Evolutionary conservation across 257 asterid species (phyloP).

Genomic region (Cruciata laevipes): DNA sequence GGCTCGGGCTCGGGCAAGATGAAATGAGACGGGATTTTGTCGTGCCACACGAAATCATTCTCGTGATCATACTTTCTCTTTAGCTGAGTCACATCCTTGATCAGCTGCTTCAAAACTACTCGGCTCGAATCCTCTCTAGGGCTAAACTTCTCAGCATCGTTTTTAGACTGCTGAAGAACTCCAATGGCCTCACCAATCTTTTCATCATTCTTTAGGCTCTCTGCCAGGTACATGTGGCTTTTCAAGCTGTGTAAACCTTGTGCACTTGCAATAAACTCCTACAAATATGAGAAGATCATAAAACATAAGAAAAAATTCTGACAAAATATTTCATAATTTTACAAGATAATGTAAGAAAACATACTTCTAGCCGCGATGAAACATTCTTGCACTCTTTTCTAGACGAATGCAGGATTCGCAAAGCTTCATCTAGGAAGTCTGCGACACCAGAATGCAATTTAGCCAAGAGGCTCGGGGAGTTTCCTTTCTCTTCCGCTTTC

Average conservation of each 20-base stretch:
- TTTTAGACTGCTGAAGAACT: constrained; percentile 39
- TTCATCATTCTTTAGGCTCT: constrained; percentile 38
- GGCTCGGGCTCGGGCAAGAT: constrained; percentile 39
- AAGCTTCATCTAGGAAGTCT: constrained; percentile 50
- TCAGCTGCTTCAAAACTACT: constrained; percentile 25
- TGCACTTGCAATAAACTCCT: constrained; percentile 47
- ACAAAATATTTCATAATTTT: neutral
- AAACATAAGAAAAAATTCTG: neutral
- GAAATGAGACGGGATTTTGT: constrained; percentile 28
- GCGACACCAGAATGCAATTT: constrained; percentile 57
- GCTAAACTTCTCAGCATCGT: constrained; percentile 25
- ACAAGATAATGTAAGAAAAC: neutral
- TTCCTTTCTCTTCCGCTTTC: constrained; percentile 59
- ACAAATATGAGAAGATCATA: neutral
- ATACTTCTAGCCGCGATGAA: constrained; percentile 43
- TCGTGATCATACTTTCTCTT: constrained; percentile 51
- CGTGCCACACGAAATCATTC: constrained; percentile 54
- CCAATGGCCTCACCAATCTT: constrained; percentile 44
- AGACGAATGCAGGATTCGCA: constrained; percentile 20
- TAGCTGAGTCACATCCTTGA: constrained; percentile 28
- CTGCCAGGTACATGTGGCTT: constrained; percentile 43
- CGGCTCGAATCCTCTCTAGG: constrained; percentile 53
- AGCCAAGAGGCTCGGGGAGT: constrained; percentile 39
- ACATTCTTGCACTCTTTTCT: constrained; percentile 44
- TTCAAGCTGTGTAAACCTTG: constrained; percentile 39